Base-by-base conservation (phyloP, 2,329 filamentous ascomycete species). In the Colletotrichum spinosum region DNA sequence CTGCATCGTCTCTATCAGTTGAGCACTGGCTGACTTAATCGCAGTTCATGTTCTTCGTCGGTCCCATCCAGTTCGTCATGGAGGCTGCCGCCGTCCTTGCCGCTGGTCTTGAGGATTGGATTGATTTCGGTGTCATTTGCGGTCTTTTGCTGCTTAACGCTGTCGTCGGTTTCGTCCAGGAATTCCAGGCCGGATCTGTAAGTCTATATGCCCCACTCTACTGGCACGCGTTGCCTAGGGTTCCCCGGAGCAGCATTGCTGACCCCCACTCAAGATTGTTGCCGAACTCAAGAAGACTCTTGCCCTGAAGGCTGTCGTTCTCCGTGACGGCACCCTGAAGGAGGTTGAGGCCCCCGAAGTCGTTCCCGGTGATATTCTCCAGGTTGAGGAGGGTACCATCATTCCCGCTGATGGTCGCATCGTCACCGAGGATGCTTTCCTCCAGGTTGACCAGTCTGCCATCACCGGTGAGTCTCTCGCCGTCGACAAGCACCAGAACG, bases 11-110 rank as follows among this genome's bases (percentile, higher is more conserved):
- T 46, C 6, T 7, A 25, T 13, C 8, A 8, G 42, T n/a, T n/a
- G 34, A 37, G 17, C 55, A 54, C 2, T 42, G 2, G 25, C 41
- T 49, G 45, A 50, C 39, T 17, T 37, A 4, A 12, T 34, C 11
- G 11, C 37, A 66, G 63, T 63, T 88, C 73, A 84, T 86, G 72
- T 96, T 92, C 83, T 97, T 97, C 78, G 83, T 96, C 60, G 94
- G 94, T 70, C 94, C 94, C 33, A 95, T 97, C 70, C 93, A 97
- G 78, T 95, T 95, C 79, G 93, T 97, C 76, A 97, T 97, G 93
- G 92, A 95, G 89, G 86, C 88, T 79, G 92, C 92, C 68, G 91
- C 91, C 71, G 84, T 94, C 74, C 86, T 97, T 65, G 93, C 93
- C 76, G 92, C 91, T 68, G 92, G 92, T 88, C 88, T 97, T 46